Base-by-base conservation (phyloP, 2,329 filamentous ascomycete genomes). In the Colletotrichum paranaense region DNA sequence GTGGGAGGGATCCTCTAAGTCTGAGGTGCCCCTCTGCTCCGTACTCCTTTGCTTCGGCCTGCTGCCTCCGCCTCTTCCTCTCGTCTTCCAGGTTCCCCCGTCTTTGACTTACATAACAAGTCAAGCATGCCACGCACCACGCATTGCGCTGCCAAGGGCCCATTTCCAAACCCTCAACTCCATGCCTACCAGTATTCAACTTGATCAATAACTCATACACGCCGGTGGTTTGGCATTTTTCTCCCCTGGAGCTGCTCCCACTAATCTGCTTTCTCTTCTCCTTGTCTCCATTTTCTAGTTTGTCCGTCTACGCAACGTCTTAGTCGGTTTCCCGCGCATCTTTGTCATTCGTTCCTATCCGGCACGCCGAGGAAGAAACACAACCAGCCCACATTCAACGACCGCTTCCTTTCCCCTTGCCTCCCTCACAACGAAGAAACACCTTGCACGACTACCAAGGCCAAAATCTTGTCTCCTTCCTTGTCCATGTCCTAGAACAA, bases 51-150 rank as follows among this genome's bases (percentile, higher is more conserved):
- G 28, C 35, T 30, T 42, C 30, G 57, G 24, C 42, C 35, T 59
- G 30, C 55, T 38, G 30, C 64, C 26, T 68, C 71, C 49, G 64
- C 57, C 64, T 68, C 58, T 62, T 72, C 58, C 38, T 49, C 42
- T 73, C 60, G 67, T 74, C 60, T 74, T 57, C 72, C 30, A 74
- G 68, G 72, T 57, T 46, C 59, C 68, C 72, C 72, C 68, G 68
- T 72, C 57, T 59, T 67, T 59, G 58, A 71, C 72, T 74, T 74
- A 74, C 72, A 74, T 74, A 74, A 74, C 72, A 74, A 74, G 62
- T 74, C 67, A 56, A 68, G 72, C 72, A 74, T 74, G 68, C 72
- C 72, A 74, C 71, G 57, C 71, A 73, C 72, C 68, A 71, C 57
- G 72, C 62, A 72, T 63, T 72, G 68, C 38, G 52, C 72, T 69